phyloP scores from a whole-genome alignment of 257 asterid species.

The Craterostigma plantagineum region DNA sequence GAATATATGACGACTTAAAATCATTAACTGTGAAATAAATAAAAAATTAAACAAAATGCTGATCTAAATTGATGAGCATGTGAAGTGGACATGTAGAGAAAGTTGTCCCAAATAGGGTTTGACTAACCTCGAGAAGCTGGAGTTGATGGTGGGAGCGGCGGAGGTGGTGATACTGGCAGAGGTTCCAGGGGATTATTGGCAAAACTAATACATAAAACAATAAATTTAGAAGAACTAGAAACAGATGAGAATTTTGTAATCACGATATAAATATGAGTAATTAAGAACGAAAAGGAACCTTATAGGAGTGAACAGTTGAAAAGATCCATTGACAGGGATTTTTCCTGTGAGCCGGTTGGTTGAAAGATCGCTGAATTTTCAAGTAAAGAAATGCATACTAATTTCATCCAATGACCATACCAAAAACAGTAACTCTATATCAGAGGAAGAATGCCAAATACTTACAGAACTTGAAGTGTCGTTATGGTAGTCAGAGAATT shows the following conservation, averaged over 20 bases:
- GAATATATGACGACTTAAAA: too few species aligned
- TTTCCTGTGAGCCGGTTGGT: constrained; percentile 42
- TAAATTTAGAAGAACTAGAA: too few species aligned
- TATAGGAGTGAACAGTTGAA: constrained; percentile 81
- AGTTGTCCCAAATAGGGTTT: too few species aligned
- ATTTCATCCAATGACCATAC: too few species aligned
- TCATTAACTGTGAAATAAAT: too few species aligned
- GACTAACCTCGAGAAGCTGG: constrained; percentile 31
- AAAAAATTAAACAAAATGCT: too few species aligned
- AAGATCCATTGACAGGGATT: constrained; percentile 80
- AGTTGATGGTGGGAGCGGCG: constrained; percentile 38
- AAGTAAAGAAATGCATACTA: constrained; percentile 7
- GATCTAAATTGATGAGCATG: too few species aligned
- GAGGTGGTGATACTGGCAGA: constrained; percentile 57
- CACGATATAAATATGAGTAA: background rate
- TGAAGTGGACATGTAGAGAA: too few species aligned
- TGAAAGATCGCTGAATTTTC: constrained; percentile 97
- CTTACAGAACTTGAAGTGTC: constrained; percentile 98
- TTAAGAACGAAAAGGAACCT: constrained; percentile 26
- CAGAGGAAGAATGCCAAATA: too few species aligned
- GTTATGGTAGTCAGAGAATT: constrained; percentile 26
- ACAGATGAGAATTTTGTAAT: constrained; percentile 13
- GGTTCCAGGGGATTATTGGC: constrained; percentile 24
- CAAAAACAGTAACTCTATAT: too few species aligned
- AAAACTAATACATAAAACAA: constrained; percentile 39